Conservation (phyloP, 345 rosid genomes). For the Rubroshorea leprosula region DNA sequence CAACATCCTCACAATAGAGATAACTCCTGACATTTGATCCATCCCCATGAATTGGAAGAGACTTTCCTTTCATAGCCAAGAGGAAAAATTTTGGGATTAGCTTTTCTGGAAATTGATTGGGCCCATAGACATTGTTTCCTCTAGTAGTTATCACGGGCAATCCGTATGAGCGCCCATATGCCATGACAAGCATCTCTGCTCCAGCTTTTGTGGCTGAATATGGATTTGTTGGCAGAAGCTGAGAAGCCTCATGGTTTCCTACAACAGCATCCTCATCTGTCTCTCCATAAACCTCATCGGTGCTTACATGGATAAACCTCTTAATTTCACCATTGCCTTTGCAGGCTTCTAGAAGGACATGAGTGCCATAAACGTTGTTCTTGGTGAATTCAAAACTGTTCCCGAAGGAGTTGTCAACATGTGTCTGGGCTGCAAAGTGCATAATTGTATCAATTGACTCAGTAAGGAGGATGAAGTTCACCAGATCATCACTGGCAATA, state of each 20-base stretch:
- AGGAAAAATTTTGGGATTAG: slow-evolving; percentile 61
- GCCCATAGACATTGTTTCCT: slow-evolving; percentile 69
- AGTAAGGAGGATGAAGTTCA: slow-evolving; percentile 56
- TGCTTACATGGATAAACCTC: slow-evolving; percentile 71
- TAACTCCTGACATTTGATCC: slow-evolving; percentile 64
- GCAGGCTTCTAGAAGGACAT: slow-evolving; percentile 66
- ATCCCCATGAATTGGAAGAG: slow-evolving; percentile 66
- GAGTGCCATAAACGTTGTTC: slow-evolving; percentile 67
- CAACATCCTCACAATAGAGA: slow-evolving; percentile 64
- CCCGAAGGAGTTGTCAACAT: slow-evolving; percentile 65
- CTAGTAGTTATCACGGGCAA: slow-evolving; percentile 66
- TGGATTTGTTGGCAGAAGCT: slow-evolving; percentile 64
- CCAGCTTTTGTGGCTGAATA: slow-evolving; percentile 71
- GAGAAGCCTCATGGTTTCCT: slow-evolving; percentile 70
- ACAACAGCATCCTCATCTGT: slow-evolving; percentile 68
- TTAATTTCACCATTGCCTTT: slow-evolving; percentile 55
- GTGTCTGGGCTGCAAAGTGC: slow-evolving; percentile 77
- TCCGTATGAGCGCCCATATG: slow-evolving; percentile 62
- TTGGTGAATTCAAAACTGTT: slow-evolving; percentile 70
- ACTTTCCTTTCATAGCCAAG: slow-evolving; percentile 53
- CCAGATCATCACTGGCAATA: slow-evolving; percentile 63
- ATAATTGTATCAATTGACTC: slow-evolving; percentile 67
- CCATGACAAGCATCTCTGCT: slow-evolving; percentile 77
- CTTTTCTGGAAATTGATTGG: slow-evolving; percentile 61
- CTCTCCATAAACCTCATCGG: slow-evolving; percentile 71